phyloP scores from a whole-genome alignment of 2,329 filamentous ascomycete species.

The Penicillium sp. region DNA sequence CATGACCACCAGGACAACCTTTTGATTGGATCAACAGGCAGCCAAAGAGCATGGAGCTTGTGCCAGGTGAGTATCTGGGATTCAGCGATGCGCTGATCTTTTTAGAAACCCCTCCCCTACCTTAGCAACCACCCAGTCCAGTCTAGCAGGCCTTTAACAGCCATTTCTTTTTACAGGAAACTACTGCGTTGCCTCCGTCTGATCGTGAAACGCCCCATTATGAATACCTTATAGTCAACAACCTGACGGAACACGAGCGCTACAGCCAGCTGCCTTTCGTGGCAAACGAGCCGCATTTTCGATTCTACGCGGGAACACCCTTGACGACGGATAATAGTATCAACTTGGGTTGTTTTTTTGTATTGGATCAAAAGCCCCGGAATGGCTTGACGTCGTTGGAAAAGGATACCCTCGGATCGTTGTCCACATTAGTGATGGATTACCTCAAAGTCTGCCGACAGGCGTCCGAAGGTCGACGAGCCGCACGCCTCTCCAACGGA shows the following conservation, averaged over 20 bases:
- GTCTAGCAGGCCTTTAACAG: not conserved
- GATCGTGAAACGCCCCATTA: conserved; percentile 32
- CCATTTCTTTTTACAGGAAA: conserved; percentile 37
- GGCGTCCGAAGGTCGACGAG: conserved; percentile 59
- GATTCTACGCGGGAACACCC: conserved; percentile 66
- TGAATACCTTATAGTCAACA: conserved; percentile 45
- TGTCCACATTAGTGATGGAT: conserved; percentile 63
- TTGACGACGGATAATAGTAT: conserved; percentile 64
- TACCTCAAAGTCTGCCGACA: conserved; percentile 64
- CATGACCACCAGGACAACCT: conserved; percentile 41
- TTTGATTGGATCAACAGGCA: conserved; percentile 43
- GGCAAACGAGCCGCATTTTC: conserved; percentile 40
- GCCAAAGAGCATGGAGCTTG: conserved; percentile 41
- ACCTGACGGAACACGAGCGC: conserved; percentile 47
- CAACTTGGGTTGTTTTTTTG: conserved; percentile 65
- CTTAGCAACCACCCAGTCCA: not conserved
- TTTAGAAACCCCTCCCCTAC: not conserved
- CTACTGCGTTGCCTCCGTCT: conserved; percentile 40
- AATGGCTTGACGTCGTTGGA: conserved; percentile 49
- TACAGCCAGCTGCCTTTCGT: conserved; percentile 49
- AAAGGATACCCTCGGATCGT: conserved; percentile 61
- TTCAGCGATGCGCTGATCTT: not conserved
- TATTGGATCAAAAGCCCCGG: conserved; percentile 64
- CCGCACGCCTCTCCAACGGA: conserved; percentile 61
- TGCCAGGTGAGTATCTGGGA: conserved; percentile 40